Evolutionary conservation across 2,329 filamentous ascomycete genomes (phyloP).

Genomic region (Phaeoacremonium minimum): DNA sequence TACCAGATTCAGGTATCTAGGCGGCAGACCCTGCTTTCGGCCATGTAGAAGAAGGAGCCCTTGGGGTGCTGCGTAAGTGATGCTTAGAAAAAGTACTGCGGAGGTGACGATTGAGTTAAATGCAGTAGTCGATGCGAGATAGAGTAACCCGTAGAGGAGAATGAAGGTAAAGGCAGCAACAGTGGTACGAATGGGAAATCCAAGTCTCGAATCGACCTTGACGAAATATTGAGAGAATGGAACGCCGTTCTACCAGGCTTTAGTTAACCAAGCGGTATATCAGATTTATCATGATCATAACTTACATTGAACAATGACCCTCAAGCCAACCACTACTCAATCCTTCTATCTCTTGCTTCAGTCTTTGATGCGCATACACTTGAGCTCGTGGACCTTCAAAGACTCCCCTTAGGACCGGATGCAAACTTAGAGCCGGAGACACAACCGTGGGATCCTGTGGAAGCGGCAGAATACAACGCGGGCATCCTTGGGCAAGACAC

Average conservation of each 20-base stretch:
- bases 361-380: constrained; percentile 2
- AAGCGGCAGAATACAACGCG: constrained; percentile 15
- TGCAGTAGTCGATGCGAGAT: not conserved
- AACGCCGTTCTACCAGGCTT: not conserved
- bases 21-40: not conserved
- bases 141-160: not conserved
- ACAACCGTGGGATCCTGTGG: not conserved
- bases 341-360: constrained; percentile 1
- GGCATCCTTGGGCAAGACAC: not conserved
- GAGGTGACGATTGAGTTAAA: not conserved
- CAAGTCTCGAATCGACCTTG: not conserved
- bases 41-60: not conserved
- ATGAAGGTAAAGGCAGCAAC: not conserved
- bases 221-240: not conserved
- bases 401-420: not conserved
- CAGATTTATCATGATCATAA: not conserved
- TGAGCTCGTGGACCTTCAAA: constrained; percentile 1
- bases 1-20: not conserved
- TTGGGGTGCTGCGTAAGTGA: not conserved
- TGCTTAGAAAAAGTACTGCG: not conserved
- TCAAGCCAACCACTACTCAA: constrained; percentile 5
- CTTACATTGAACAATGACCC: not conserved
- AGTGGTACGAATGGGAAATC: not conserved
- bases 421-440: constrained; percentile 2
- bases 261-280: not conserved